These are phyloP conservation scores for Aspergillus pseudotamarii DNA, from an alignment of 2,329 filamentous ascomycete genomes.

Conservation along the genomic window DNA sequence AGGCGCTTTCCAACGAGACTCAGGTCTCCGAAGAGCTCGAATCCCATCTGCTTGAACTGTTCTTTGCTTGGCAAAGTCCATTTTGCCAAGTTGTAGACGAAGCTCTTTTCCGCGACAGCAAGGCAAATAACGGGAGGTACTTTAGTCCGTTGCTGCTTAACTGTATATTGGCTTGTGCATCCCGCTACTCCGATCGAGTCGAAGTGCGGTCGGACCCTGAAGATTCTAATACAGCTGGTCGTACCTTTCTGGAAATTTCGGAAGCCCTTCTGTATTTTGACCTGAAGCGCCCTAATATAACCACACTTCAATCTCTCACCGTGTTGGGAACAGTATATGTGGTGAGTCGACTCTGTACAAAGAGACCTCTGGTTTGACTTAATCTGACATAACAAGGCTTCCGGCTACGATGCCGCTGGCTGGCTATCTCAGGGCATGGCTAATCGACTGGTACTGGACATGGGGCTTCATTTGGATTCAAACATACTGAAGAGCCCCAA, in stretches of 20 bases:
- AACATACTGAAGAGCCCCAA: constrained; percentile 27
- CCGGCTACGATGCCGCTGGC: constrained; percentile 38
- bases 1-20: not conserved
- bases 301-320: constrained; percentile 40
- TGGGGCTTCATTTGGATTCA: constrained; percentile 44
- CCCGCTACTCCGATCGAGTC: constrained; percentile 35
- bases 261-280: constrained; percentile 25
- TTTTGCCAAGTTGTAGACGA: constrained; percentile 42
- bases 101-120: constrained; percentile 36
- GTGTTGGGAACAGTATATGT: constrained; percentile 34
- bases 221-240: constrained; percentile 39
- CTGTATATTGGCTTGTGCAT: constrained; percentile 38
- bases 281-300: constrained; percentile 36
- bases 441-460: constrained; percentile 38
- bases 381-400: constrained; percentile 26
- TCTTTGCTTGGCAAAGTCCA: constrained; percentile 42
- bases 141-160: constrained; percentile 32
- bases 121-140: constrained; percentile 30
- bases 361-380: too few relatives aligned
- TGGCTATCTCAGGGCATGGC: constrained; percentile 45
- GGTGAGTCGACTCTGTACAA: constrained; percentile 21
- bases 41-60: constrained; percentile 36
- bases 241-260: constrained; percentile 33
- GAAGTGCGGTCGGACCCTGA: constrained; percentile 34
- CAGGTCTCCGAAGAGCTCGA: constrained; percentile 27